Base-by-base conservation (phyloP, 108 stramenopile genomes). In the Bacterosira constricta region DNA sequence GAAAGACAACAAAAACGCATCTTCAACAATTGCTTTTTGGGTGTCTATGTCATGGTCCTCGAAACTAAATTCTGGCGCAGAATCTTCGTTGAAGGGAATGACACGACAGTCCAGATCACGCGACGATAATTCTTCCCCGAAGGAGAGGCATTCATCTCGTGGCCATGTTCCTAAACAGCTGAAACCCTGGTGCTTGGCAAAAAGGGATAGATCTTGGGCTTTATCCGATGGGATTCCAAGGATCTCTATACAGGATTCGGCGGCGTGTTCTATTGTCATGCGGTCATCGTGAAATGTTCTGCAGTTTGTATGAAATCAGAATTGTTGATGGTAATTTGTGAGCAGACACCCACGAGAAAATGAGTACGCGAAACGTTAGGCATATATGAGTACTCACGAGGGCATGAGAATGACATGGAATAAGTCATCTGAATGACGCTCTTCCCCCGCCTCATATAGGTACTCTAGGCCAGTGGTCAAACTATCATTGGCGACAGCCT, bases 401-500 rank as follows among this genome's bases (percentile, higher is more conserved):
- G 74, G 66, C 66, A 75, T 42, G 25, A 75, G 66, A 66, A 75
- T 57, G 6, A 75, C 57, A 66, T 75, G 74, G 49, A 66, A 75
- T 30, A 65, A 65, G 38, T 65, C 74, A 53, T 75, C 66, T 6
- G 37, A 57, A 35, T 67, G 64, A 35, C 66, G 52, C 30, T 42
- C 58, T 13, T 61, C 65, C 8, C 39, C 20, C 1, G 60, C 25
- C 13, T 75, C 60, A 32, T 75, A 75, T 17, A 75, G 52, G 52
- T 75, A 75, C 59, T 75, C 75, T 21, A 75, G 31, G 2, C 38
- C 68, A 47, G 6, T 30, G 10, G 42, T 45, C 18, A 25, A 18
- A 41, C 53, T 54, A 4, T 54, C 8, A 26, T 54, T 26, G 1
- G 8, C 27, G 15, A 30, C 27, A 11, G 15, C 51, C 7, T 54